These are phyloP conservation scores for Macrotyloma uniflorum DNA, from an alignment of 306 rosid species.

Conservation along the genomic window DNA sequence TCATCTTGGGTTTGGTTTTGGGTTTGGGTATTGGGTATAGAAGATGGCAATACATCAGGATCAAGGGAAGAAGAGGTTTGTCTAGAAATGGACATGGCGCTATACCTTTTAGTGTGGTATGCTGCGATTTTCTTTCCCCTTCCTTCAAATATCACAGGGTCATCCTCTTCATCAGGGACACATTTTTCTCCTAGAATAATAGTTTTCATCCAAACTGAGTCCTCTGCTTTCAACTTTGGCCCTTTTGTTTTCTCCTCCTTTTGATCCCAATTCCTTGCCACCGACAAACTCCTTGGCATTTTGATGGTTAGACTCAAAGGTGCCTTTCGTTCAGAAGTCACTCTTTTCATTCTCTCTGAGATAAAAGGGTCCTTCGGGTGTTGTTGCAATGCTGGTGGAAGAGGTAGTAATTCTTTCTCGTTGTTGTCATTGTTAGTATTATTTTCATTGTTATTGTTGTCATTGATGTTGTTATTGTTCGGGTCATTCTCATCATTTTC, in stretches of 20 bases:
- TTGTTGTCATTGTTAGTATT: not conserved
- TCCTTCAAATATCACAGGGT: slow-evolving; percentile 54
- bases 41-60: slow-evolving; percentile 21
- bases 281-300: slow-evolving; percentile 59
- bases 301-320: slow-evolving; percentile 52
- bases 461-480: not conserved
- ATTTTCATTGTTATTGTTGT: not conserved
- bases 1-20: not conserved
- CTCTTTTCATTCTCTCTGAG: slow-evolving; percentile 35
- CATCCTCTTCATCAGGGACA: slow-evolving; percentile 55
- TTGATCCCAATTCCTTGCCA: slow-evolving; percentile 48
- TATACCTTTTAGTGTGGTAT: slow-evolving; percentile 56
- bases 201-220: slow-evolving; percentile 82
- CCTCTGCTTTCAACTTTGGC: slow-evolving; percentile 49
- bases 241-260: slow-evolving; percentile 32
- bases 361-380: not conserved
- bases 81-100: slow-evolving; percentile 47
- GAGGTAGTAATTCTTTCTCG: slow-evolving; percentile 61
- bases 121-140: slow-evolving; percentile 71
- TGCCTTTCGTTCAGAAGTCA: slow-evolving; percentile 53
- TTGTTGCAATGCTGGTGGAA: slow-evolving; percentile 61
- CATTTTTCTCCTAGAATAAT: slow-evolving; percentile 87
- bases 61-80: slow-evolving; percentile 52
- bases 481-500: not conserved
- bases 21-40: too few relatives aligned